These are phyloP conservation scores for Stereocaulon alpinum DNA, from an alignment of 495 filamentous ascomycete genomes.

Conservation along the genomic window DNA sequence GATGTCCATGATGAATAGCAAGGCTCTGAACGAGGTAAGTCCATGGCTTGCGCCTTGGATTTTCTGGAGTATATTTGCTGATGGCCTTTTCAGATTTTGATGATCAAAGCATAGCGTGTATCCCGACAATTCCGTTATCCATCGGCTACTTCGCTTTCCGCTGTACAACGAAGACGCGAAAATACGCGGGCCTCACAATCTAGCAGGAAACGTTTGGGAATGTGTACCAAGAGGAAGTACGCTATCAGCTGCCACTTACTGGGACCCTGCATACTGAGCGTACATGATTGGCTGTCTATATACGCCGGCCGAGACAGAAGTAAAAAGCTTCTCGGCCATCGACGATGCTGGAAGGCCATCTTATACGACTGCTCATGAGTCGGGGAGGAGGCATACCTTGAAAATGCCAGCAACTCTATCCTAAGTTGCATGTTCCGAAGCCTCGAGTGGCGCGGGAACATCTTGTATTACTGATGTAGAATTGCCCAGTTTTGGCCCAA, in stretches of 20 bases:
- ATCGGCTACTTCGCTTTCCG: not conserved
- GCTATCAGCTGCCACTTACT: not conserved
- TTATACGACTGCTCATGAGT: not conserved
- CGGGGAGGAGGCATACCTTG: not conserved
- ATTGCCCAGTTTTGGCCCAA: not conserved
- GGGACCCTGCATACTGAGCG: not conserved
- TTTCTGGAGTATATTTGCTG: conserved; percentile 22
- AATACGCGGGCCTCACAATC: conserved; percentile 1
- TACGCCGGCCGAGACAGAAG: not conserved
- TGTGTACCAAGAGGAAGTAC: not conserved
- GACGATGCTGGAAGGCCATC: not conserved
- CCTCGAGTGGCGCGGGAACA: too few species aligned
- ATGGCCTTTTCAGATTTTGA: conserved; percentile 51
- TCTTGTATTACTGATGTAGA: too few species aligned
- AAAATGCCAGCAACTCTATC: too few species aligned
- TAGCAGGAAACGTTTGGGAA: not conserved
- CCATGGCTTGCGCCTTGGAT: not conserved
- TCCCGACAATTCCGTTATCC: not conserved
- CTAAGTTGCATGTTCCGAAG: too few species aligned
- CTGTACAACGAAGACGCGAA: not conserved
- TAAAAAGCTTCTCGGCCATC: not conserved
- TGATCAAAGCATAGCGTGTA: conserved; percentile 45
- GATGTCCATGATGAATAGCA: conserved; percentile 57
- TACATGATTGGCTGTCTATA: not conserved
- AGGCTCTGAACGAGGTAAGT: conserved; percentile 66